Evolutionary conservation across 169 alveolate genomes (phyloP).

Genomic region (Plasmodium yoelii): DNA sequence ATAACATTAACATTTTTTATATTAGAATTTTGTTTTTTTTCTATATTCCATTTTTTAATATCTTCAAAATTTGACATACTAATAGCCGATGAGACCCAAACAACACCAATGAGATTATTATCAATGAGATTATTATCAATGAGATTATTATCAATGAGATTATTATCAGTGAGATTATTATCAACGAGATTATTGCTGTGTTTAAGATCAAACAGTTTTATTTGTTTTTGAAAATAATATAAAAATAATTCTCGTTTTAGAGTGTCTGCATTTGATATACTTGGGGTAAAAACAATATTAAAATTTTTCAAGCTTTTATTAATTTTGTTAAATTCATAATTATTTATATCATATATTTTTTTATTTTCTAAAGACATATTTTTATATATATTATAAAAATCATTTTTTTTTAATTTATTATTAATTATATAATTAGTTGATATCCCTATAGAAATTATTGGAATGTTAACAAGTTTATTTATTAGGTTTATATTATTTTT

Average conservation of each 20-base stretch:
- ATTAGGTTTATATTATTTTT: neutral
- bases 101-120: neutral
- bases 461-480: slow-evolving; percentile 6
- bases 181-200: too few species aligned
- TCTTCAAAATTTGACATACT: slow-evolving; percentile 23
- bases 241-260: slow-evolving; percentile 23
- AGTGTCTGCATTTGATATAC: slow-evolving; percentile 27
- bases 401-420: slow-evolving; percentile 6
- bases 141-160: too few species aligned
- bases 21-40: neutral
- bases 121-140: too few species aligned
- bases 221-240: slow-evolving; percentile 1
- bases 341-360: neutral
- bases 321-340: slow-evolving; percentile 30
- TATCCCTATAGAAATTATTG: slow-evolving; percentile 48
- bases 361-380: neutral
- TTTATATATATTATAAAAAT: slow-evolving; percentile 11
- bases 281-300: slow-evolving; percentile 55
- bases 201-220: neutral
- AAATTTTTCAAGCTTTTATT: slow-evolving; percentile 4
- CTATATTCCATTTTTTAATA: too few species aligned
- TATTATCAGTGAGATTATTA: too few species aligned
- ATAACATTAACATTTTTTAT: neutral
- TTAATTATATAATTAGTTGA: slow-evolving; percentile 28
- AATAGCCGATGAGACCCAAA: slow-evolving; percentile 56